These are phyloP conservation scores for Talaromyces sp. DNA, from an alignment of 2,329 filamentous ascomycete species.

Conservation along the genomic window DNA sequence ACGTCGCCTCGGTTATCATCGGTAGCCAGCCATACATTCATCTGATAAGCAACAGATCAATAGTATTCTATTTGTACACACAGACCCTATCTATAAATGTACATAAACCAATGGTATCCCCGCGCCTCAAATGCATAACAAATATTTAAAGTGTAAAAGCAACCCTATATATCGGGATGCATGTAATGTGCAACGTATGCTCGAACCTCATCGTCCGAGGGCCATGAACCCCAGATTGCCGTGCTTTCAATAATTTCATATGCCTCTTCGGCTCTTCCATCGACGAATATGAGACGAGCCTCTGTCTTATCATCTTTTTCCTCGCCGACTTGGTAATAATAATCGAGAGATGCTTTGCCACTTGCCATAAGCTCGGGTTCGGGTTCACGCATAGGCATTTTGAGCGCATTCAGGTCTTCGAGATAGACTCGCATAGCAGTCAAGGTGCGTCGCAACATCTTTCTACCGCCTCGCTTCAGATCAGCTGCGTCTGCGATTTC, in stretches of 20 bases:
- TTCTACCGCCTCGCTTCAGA: conserved; percentile 35
- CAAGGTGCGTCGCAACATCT: conserved; percentile 39
- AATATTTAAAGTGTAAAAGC: not conserved
- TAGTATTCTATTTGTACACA: not conserved
- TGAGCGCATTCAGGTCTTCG: conserved; percentile 31
- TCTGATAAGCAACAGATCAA: not conserved
- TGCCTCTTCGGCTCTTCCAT: conserved; percentile 33
- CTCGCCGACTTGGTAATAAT: not conserved
- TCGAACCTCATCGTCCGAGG: conserved; percentile 39
- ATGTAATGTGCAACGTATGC: conserved; percentile 29
- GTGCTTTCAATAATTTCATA: conserved; percentile 36
- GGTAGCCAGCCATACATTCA: not conserved
- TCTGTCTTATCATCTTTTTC: not conserved
- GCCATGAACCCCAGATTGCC: conserved; percentile 39
- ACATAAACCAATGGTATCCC: conserved; percentile 13
- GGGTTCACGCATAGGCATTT: not conserved
- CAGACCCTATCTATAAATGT: not conserved
- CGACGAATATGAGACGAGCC: conserved; percentile 23
- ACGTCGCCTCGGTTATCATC: conserved; percentile 8
- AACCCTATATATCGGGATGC: conserved; percentile 1
- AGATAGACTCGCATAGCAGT: conserved; percentile 41
- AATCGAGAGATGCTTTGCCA: not conserved
- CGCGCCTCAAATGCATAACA: not conserved
- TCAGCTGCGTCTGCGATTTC: conserved; percentile 35
- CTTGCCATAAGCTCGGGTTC: not conserved